Evolutionary conservation across 2,329 filamentous ascomycete genomes (phyloP), one percentile per base, ranked within the genome.

Genomic region (Aspergillus tubingensis): DNA sequence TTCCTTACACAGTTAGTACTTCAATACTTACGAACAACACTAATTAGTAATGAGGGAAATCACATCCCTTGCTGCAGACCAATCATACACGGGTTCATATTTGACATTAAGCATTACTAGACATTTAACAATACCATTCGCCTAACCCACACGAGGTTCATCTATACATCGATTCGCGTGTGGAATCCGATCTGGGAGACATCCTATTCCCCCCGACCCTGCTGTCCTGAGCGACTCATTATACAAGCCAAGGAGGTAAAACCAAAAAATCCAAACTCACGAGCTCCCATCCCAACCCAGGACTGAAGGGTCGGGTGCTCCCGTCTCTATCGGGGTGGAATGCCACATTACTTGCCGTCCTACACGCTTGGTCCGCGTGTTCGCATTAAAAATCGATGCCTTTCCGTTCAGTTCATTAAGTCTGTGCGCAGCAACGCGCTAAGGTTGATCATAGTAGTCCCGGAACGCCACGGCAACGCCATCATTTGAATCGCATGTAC

Each of bases 81-180:
- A 19, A n/a, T 50, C 47, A 49, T 13, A 49, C 25, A 10, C 25
- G 21, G 11, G 25, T 61, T 55, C 36, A 60, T 56, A 64, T 64
- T 67, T 67, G 62, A 66, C 61, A 71, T 70, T 68, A 68, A 66
- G 49, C 63, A 69, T 70, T 70, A 67, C 32, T 59, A 21, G 60
- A 60, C 55, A 53, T 65, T 43, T 62, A 62, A 57, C 52, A 51
- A 59, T 60, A 56, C 51, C 21, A 54, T 59, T 47, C 38, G 21
- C 39, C 57, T 25, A 58, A 44, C 25, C 43, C 50, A 51, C 48
- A 62, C 38, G 51, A 38, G 39, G 44, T 41, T 36, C 49, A 32
- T 49, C 52, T 58, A 36, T 62, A 58, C 61, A 60, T 57, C 19
- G 39, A 30, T 21, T 43, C 17, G 25, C 50, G 36, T 47, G 41